These are phyloP conservation scores for Gillenia trifoliata DNA, from an alignment of 306 rosid species.

Conservation along the genomic window DNA sequence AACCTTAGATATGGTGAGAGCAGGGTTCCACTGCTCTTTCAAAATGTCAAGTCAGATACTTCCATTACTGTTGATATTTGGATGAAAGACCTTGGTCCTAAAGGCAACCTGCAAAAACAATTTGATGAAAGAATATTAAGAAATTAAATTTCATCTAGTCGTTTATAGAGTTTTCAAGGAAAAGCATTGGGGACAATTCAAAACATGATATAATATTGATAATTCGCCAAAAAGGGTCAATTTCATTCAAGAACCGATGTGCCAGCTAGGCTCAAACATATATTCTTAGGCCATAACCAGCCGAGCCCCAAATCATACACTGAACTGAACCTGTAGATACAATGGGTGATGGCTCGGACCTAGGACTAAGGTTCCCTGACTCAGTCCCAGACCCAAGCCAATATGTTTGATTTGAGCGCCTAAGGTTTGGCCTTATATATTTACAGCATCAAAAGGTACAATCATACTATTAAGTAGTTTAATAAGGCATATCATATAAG, in stretches of 20 bases:
- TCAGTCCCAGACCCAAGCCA: neutral
- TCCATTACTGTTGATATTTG: constrained; percentile 88
- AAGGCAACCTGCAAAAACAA: constrained; percentile 60
- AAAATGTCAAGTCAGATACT: constrained; percentile 85
- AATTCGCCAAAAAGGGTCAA: neutral
- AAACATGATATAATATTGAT: neutral
- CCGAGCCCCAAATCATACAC: neutral
- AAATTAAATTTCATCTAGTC: neutral
- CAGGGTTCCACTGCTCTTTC: constrained; percentile 87
- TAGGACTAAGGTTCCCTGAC: neutral
- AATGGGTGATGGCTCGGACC: neutral
- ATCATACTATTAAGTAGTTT: neutral
- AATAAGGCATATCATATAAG: neutral
- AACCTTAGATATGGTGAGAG: constrained; percentile 79
- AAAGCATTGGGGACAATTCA: neutral
- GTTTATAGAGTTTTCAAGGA: neutral
- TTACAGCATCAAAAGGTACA: neutral
- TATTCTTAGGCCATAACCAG: neutral
- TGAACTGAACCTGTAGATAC: neutral
- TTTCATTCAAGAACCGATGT: neutral
- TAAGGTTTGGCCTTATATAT: neutral
- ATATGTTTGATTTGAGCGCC: neutral
- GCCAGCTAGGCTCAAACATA: neutral
- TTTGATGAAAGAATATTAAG: constrained; percentile 1
- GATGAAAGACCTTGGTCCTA: constrained; percentile 84